These are phyloP conservation scores for Saccharomycopsis synnaedendra DNA, from an alignment of 805 yeast species.

Conservation along the genomic window DNA sequence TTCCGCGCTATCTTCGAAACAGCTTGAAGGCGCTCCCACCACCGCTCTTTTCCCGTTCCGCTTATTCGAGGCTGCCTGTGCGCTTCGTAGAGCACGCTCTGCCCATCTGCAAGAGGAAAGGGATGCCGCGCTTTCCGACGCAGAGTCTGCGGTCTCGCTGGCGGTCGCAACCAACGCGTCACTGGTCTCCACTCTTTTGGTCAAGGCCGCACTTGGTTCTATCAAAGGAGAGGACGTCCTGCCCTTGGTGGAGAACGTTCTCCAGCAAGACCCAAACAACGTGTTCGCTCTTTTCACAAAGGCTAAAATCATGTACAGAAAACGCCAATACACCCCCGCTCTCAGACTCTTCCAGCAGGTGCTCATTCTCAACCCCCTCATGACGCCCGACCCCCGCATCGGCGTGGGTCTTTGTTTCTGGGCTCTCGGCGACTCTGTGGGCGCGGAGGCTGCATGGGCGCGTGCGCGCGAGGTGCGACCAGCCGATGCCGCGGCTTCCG, in stretches of 20 bases:
- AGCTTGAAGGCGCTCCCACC: slow-evolving; percentile 22
- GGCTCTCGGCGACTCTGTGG: slow-evolving; percentile 65
- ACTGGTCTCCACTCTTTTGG: slow-evolving; percentile 9
- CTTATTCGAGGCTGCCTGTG: slow-evolving; percentile 65
- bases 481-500: slow-evolving; percentile 44
- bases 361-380: slow-evolving; percentile 60
- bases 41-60: slow-evolving; percentile 37
- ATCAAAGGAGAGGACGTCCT: slow-evolving; percentile 6
- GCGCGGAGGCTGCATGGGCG: slow-evolving; percentile 78
- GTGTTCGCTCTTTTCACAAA: slow-evolving; percentile 71
- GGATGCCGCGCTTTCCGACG: slow-evolving; percentile 26
- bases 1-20: slow-evolving; percentile 37
- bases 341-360: slow-evolving; percentile 78
- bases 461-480: slow-evolving; percentile 63
- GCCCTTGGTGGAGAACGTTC: slow-evolving; percentile 11
- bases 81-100: slow-evolving; percentile 34
- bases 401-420: slow-evolving; percentile 94
- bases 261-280: slow-evolving; percentile 45
- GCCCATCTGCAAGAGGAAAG: slow-evolving; percentile 19
- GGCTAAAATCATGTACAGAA: slow-evolving; percentile 68
- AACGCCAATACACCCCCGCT: slow-evolving; percentile 62
- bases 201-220: slow-evolving; percentile 6
- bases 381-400: slow-evolving; percentile 84
- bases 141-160: slow-evolving; percentile 34
- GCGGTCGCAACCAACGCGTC: slow-evolving; percentile 26